Evolutionary conservation across 305 asterid species (phyloP).

Genomic region (Fraxinus platypoda): DNA sequence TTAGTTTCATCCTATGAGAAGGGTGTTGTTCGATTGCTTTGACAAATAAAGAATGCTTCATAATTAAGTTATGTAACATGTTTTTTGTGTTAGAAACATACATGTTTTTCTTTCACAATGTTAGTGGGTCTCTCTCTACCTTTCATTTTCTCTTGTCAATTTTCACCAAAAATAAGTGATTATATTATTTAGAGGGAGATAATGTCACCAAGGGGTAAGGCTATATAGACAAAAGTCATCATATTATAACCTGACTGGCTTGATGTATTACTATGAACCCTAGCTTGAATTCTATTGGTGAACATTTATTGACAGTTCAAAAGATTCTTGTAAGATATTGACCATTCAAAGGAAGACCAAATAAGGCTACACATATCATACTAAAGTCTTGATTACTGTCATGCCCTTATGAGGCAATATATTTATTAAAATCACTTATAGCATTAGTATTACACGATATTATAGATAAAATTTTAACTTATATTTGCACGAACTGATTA

Average conservation of each 20-base stretch:
- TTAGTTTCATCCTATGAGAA: neutral
- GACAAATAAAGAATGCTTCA: neutral
- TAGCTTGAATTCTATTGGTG: constrained; percentile 30
- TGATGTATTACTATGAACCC: constrained; percentile 38
- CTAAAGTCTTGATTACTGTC: constrained; percentile 30
- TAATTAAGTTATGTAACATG: neutral
- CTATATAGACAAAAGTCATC: constrained; percentile 21
- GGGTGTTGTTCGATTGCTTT: neutral
- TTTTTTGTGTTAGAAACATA: neutral
- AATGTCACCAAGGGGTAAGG: neutral
- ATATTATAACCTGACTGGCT: constrained; percentile 33
- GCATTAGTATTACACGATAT: neutral
- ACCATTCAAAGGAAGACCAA: constrained; percentile 47
- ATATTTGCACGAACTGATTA: neutral
- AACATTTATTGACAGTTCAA: constrained; percentile 29
- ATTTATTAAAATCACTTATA: neutral
- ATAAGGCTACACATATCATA: constrained; percentile 25
- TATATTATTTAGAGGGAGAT: neutral
- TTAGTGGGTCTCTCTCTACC: neutral
- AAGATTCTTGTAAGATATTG: constrained; percentile 52
- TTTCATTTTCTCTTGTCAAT: neutral
- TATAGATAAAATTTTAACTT: neutral
- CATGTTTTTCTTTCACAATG: neutral
- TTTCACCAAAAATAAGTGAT: neutral
- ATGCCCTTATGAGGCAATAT: constrained; percentile 31